Evolutionary conservation across 2,329 filamentous ascomycete genomes (phyloP).

Genomic region (Ophiocordyceps camponoti-floridani): DNA sequence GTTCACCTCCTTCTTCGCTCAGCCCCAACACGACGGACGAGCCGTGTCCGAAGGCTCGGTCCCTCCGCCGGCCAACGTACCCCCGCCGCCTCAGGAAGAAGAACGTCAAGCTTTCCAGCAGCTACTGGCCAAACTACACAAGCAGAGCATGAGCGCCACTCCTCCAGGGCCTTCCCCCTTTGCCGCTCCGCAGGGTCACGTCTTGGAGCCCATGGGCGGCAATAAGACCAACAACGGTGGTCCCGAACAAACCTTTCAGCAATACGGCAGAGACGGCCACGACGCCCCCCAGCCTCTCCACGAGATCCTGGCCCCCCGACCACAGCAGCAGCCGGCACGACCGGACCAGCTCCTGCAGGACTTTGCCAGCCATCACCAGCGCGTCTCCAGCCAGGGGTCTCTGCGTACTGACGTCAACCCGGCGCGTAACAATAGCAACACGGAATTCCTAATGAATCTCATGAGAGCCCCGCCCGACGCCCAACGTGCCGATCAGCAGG

Average conservation of each 20-base stretch:
- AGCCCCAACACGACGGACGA: constrained; percentile 30
- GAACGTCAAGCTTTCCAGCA: constrained; percentile 79
- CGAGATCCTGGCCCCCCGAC: constrained; percentile 34
- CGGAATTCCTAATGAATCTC: constrained; percentile 72
- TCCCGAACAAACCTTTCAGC: constrained; percentile 28
- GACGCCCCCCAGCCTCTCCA: constrained; percentile 24
- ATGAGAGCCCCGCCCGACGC: constrained; percentile 42
- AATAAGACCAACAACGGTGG: constrained; percentile 23
- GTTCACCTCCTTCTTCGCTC: constrained; percentile 63
- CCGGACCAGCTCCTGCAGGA: constrained; percentile 45
- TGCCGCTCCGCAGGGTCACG: constrained; percentile 18
- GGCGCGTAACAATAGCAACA: constrained; percentile 41
- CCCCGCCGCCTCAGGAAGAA: constrained; percentile 22
- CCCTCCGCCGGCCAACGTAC: constrained; percentile 11
- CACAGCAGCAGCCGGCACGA: constrained; percentile 30
- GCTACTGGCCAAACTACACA: constrained; percentile 65
- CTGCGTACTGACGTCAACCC: constrained; percentile 23
- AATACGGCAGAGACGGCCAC: constrained; percentile 25
- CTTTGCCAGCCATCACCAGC: constrained; percentile 39
- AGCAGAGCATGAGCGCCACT: constrained; percentile 28
- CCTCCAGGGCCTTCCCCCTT: constrained; percentile 25
- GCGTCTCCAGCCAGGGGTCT: constrained; percentile 31
- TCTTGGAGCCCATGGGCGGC: constrained; percentile 6
- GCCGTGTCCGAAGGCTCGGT: constrained; percentile 30
- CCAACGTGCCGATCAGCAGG: constrained; percentile 30